Base-by-base conservation (phyloP, 1,139 yeast species). In the Blastobotrys elegans region DNA sequence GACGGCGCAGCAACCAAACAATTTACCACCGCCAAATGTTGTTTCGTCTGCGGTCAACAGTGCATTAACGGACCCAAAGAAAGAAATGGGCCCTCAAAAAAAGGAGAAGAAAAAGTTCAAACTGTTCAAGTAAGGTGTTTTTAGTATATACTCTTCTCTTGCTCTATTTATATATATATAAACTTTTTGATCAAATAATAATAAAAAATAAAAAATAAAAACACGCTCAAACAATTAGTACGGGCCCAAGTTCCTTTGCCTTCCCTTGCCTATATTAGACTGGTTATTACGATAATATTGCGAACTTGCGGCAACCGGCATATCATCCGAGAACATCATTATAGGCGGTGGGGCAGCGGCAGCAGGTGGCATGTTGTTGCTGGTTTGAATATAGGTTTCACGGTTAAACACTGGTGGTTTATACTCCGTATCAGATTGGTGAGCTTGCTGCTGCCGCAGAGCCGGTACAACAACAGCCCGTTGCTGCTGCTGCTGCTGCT, bases 41-140 rank as follows among this genome's bases (percentile, higher is more conserved):
- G 32, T 26, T 14, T 29, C 43, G 6, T 10, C 16, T 3, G 27
- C 37, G n/a, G 32, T 43, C 2, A 43, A 43, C 21, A 33, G 30
- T n/a, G 41, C 46, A 5, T 21, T 43, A 14, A 35, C 29, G 30
- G 40, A 36, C 17, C 41, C 48, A 11, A 16, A 16, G 13, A 8
- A 20, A 21, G 29, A 14, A 26, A 40, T 26, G 21, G 44, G 33
- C 5, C 14, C 34, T 14, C 37, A 30, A 13, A 46, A 45, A 30
- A 34, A 46, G 36, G 37, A 46, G 24, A 46, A 42, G 49, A 46
- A 38, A 13, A 46, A 46, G 38, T 41, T 46, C 22, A 46, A 41
- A 30, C 32, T 46, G 17, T 46, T 46, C 38, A 46, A 41, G 22
- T 45, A 45, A 13, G n/a, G n/a, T 16, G 13, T 31, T 18, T 16